These are phyloP conservation scores for Spergularia bocconei DNA, from an alignment of 148 eudicot species.

Conservation along the genomic window DNA sequence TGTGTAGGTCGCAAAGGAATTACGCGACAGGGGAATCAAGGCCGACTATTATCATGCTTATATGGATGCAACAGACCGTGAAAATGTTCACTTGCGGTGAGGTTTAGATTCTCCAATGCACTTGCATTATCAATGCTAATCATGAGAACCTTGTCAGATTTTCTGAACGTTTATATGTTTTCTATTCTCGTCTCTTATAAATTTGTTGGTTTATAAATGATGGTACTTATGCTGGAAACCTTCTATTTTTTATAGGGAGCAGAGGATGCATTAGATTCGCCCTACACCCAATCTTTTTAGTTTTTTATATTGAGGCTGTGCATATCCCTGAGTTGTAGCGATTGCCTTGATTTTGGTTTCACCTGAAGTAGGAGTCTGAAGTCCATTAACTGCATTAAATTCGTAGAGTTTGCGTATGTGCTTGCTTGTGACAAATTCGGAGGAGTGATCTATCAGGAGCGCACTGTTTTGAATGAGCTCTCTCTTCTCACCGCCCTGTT, in stretches of 20 bases:
- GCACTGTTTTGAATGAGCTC: background rate
- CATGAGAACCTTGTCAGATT: background rate
- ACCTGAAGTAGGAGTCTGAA: background rate
- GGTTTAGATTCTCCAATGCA: constrained; percentile 1
- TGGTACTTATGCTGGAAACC: no score
- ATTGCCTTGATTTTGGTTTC: background rate
- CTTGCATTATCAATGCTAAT: background rate
- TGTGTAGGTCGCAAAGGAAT: constrained; percentile 80
- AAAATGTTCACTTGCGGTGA: constrained; percentile 81
- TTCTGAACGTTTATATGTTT: background rate
- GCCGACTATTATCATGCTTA: constrained; percentile 96
- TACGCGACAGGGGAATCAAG: constrained; percentile 73
- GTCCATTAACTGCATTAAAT: background rate
- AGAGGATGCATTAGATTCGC: no score
- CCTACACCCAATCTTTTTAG: no score
- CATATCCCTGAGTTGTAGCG: background rate
- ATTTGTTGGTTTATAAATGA: background rate
- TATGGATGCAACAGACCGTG: constrained; percentile 86
- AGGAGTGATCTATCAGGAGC: background rate
- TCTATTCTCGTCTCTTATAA: background rate
- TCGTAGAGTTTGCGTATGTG: background rate
- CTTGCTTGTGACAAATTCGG: background rate
- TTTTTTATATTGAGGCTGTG: no score
- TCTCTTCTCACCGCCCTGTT: background rate
- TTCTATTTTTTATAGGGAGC: no score